Conservation (phyloP, 176 grass and related monocot species). For the Tuctoria greenei region DNA sequence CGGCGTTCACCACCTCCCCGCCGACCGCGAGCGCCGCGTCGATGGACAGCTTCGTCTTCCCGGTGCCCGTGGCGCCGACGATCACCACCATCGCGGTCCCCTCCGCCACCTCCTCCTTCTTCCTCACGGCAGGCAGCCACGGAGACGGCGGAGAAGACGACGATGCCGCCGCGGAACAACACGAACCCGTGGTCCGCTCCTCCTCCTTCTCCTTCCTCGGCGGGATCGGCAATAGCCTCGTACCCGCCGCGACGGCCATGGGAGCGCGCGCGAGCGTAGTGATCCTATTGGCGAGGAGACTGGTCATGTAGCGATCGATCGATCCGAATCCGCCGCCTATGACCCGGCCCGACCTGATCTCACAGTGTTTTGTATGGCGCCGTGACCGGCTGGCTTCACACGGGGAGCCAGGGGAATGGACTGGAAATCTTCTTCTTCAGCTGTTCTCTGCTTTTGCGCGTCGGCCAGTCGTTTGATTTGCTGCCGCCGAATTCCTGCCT, state of each 20-base stretch:
- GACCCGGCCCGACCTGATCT: too few relatives aligned
- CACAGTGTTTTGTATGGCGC: conserved; percentile 26
- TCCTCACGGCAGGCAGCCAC: not conserved
- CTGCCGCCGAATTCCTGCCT: too few relatives aligned
- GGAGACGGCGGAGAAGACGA: too few relatives aligned
- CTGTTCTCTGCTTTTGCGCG: too few relatives aligned
- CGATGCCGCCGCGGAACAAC: too few relatives aligned
- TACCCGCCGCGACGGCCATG: not conserved
- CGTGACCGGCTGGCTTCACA: too few relatives aligned
- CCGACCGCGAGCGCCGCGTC: conserved; percentile 44
- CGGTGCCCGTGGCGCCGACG: conserved; percentile 72
- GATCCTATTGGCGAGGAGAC: conserved; percentile 34
- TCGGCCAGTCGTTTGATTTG: too few relatives aligned
- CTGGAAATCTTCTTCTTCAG: too few relatives aligned
- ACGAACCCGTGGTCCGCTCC: too few relatives aligned
- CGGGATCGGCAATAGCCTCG: conserved; percentile 10
- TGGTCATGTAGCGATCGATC: conserved; percentile 31
- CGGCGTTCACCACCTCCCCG: conserved; percentile 77
- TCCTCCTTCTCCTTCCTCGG: too few relatives aligned
- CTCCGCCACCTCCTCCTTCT: too few relatives aligned
- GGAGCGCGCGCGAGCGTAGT: conserved; percentile 35
- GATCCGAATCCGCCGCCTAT: not conserved
- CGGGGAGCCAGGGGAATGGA: too few relatives aligned
- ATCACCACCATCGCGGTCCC: conserved; percentile 52
- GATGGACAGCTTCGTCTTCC: conserved; percentile 81